phyloP scores from a whole-genome alignment of 257 asterid species.

The Prunella vulgaris region DNA sequence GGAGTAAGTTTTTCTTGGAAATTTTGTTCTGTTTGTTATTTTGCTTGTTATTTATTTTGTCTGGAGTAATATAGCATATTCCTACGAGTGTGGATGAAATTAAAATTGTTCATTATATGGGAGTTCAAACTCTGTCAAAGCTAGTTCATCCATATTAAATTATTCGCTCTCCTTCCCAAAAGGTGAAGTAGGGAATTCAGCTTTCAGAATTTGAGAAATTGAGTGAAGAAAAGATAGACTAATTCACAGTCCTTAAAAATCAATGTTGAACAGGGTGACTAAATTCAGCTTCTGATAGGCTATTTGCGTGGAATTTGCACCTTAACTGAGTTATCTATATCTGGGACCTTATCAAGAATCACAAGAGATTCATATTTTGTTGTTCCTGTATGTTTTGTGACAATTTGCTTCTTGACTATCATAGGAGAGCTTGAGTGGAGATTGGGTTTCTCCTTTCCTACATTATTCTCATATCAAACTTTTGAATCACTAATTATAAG shows the following conservation, averaged over 20 bases:
- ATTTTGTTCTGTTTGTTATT: neutral
- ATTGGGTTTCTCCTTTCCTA: neutral
- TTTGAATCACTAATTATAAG: neutral
- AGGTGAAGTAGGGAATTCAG: too few relatives aligned
- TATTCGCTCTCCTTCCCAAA: too few relatives aligned
- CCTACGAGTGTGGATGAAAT: too few relatives aligned
- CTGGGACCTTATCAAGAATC: neutral
- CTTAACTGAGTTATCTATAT: neutral
- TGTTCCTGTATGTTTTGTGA: neutral
- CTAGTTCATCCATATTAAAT: too few relatives aligned
- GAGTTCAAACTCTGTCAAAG: too few relatives aligned
- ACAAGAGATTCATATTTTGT: neutral
- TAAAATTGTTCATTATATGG: too few relatives aligned
- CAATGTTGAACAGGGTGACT: neutral
- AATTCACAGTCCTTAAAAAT: neutral
- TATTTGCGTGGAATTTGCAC: neutral
- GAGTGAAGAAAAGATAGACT: constrained; percentile 2
- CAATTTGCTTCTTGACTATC: neutral
- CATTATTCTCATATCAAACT: neutral
- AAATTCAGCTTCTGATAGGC: neutral
- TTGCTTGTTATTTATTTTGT: too few relatives aligned
- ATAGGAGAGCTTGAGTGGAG: too few relatives aligned
- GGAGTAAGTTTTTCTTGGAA: constrained; percentile 58
- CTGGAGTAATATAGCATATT: too few relatives aligned
- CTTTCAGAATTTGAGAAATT: neutral